A percentile compares a stretch with the other conserved stretches of the same genome.
phyloP scores from a whole-genome alignment of 257 asterid genomes.

The Ligustrum vulgare region DNA sequence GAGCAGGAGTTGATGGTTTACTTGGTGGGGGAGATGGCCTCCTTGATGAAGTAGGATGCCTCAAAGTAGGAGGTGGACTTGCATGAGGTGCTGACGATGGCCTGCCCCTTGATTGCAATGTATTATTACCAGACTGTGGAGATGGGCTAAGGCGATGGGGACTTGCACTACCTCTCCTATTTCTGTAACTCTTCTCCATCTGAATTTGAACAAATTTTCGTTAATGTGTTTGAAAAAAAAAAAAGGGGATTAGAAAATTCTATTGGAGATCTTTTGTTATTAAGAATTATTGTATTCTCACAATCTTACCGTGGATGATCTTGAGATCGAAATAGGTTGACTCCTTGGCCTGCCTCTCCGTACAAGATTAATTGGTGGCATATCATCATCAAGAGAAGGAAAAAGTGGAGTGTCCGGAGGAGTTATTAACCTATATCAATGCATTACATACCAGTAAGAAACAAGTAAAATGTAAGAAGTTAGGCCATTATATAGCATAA shows the following conservation, averaged over 20 bases:
- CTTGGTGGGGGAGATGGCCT: slow-evolving; percentile 72
- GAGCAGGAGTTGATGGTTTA: slow-evolving; percentile 56
- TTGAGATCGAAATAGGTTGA: slow-evolving; percentile 79
- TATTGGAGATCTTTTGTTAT: not conserved
- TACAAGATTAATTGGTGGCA: slow-evolving; percentile 44
- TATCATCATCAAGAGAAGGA: slow-evolving; percentile 84
- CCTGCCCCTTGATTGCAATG: slow-evolving; percentile 65
- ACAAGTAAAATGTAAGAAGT: slow-evolving; percentile 18
- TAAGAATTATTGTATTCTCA: slow-evolving; percentile 3
- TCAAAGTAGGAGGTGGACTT: slow-evolving; percentile 70
- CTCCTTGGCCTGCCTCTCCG: slow-evolving; percentile 90
- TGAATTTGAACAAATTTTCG: slow-evolving; percentile 33
- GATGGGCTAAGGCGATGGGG: slow-evolving; percentile 87
- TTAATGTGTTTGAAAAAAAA: slow-evolving; percentile 10
- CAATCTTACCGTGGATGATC: slow-evolving; percentile 73
- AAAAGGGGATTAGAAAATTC: not conserved
- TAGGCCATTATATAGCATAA: slow-evolving; percentile 8
- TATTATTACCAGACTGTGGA: slow-evolving; percentile 55
- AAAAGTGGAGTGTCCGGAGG: slow-evolving; percentile 99
- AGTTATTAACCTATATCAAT: slow-evolving; percentile 73
- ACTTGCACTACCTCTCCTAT: slow-evolving; percentile 83
- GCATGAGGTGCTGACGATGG: slow-evolving; percentile 63
- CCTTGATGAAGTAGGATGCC: slow-evolving; percentile 61
- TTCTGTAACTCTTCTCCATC: slow-evolving; percentile 78
- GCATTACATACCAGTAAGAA: slow-evolving; percentile 26